Conservation (phyloP, 2,329 filamentous ascomycete species). For the Colletotrichum gigasporum region DNA sequence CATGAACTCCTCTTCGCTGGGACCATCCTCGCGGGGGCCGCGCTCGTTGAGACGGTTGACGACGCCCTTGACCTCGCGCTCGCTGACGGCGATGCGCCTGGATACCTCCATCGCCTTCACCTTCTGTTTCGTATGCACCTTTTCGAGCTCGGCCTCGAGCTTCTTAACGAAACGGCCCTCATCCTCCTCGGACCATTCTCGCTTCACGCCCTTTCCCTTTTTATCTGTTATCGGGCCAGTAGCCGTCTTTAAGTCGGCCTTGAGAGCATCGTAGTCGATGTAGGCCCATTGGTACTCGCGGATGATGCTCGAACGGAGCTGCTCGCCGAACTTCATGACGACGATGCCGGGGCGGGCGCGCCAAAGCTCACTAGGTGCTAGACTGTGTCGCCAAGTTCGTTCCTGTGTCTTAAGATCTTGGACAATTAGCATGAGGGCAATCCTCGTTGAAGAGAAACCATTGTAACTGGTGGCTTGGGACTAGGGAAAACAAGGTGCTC, state of each 20-base stretch:
- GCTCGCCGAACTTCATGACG: conserved; percentile 91
- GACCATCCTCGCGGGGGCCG: conserved; percentile 64
- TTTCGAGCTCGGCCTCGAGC: conserved; percentile 93
- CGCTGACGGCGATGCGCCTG: conserved; percentile 85
- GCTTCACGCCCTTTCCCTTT: conserved; percentile 44
- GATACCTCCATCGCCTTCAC: conserved; percentile 97
- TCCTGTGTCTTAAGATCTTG: conserved; percentile 57
- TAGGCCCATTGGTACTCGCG: conserved; percentile 99
- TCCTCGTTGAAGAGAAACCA: conserved; percentile 9
- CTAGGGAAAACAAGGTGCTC: conserved; percentile 1
- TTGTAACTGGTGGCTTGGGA: conserved; percentile 27
- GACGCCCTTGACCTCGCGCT: conserved; percentile 90
- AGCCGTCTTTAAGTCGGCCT: conserved; percentile 82
- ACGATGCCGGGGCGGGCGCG: conserved; percentile 59
- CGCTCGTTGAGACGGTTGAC: conserved; percentile 77
- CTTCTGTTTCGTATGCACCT: conserved; percentile 97
- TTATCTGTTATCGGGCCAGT: conserved; percentile 56
- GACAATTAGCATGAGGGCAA: conserved; percentile 59
- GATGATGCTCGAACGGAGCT: conserved; percentile 94
- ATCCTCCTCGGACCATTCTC: conserved; percentile 89
- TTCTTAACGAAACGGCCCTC: conserved; percentile 87
- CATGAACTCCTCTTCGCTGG: conserved; percentile 92
- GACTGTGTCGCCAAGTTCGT: conserved; percentile 51
- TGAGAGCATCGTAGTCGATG: conserved; percentile 96
- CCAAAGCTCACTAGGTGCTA: conserved; percentile 37